Percentiles rank a stretch among this genome's conserved stretches.
Conservation (phyloP, 768 basidiomycete genomes). For the Rhodocollybia butyracea region DNA sequence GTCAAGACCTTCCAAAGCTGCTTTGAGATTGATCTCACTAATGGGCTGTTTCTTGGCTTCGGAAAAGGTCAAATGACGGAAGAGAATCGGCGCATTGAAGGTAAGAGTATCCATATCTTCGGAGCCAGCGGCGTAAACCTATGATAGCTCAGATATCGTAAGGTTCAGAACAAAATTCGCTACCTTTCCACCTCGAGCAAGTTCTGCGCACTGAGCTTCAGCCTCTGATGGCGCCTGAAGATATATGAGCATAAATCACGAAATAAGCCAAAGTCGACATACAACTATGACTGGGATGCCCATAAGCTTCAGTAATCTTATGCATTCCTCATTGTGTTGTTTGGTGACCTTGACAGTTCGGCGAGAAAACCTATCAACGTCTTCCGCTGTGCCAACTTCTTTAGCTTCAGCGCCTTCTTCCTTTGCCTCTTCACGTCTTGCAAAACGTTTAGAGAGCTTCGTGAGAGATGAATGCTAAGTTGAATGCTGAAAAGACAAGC, state of each 20-base stretch:
- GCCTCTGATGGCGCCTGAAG: conserved; percentile 96
- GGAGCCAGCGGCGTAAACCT: conserved; percentile 97
- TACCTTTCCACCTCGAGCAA: conserved; percentile 94
- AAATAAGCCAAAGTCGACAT: conserved; percentile 21
- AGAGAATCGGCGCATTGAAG: conserved; percentile 86
- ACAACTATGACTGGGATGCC: conserved; percentile 95
- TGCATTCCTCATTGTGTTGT: conserved; percentile 96
- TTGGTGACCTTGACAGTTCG: conserved; percentile 92
- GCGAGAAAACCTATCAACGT: conserved; percentile 85
- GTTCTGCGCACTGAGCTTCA: conserved; percentile 97
- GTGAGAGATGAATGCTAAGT: background rate
- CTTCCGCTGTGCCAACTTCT: conserved; percentile 91
- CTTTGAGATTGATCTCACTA: conserved; percentile 81
- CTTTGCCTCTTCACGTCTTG: conserved; percentile 86
- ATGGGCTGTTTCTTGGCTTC: conserved; percentile 98
- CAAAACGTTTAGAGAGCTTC: conserved; percentile 98
- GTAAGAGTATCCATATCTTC: conserved; percentile 99
- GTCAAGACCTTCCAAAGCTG: conserved; percentile 81
- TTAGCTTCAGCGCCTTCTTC: conserved; percentile 96
- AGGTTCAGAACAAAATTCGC: background rate
- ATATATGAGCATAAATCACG: conserved; percentile 5
- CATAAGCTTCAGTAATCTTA: conserved; percentile 85
- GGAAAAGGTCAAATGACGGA: conserved; percentile 95
- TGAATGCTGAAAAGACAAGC: background rate
- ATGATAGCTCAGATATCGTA: conserved; percentile 3